A percentile compares a stretch with the other conserved stretches of the same genome.
phyloP scores from a whole-genome alignment of 2,329 filamentous ascomycete species.

The Alternaria consortialis region DNA sequence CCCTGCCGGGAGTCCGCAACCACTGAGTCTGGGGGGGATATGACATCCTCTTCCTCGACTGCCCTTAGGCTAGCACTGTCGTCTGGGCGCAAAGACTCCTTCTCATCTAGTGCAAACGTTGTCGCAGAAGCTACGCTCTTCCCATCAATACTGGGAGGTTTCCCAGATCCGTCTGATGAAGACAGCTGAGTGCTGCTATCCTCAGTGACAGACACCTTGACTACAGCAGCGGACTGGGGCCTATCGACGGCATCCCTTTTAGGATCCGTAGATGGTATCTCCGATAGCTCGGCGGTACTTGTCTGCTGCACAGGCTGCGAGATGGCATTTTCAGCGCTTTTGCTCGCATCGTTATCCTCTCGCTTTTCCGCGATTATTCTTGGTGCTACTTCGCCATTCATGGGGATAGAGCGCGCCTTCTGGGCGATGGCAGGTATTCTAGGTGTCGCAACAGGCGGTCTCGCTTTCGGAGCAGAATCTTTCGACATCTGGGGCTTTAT shows the following conservation, averaged over 20 bases:
- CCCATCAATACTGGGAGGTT: conserved; percentile 83
- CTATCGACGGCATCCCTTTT: conserved; percentile 42
- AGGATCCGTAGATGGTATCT: conserved; percentile 57
- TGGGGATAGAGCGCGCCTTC: conserved; percentile 29
- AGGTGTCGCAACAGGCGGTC: conserved; percentile 39
- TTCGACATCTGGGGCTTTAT: conserved; percentile 42
- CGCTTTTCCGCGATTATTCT: conserved; percentile 25
- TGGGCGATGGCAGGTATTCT: conserved; percentile 31
- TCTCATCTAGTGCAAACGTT: conserved; percentile 96
- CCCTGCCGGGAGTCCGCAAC: conserved; percentile 79
- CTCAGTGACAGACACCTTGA: conserved; percentile 50
- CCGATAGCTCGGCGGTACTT: conserved; percentile 30
- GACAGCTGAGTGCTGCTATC: conserved; percentile 58
- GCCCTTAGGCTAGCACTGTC: conserved; percentile 95
- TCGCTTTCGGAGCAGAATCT: conserved; percentile 34
- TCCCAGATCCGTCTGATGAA: conserved; percentile 71
- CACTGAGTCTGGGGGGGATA: conserved; percentile 78
- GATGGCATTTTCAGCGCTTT: conserved; percentile 35
- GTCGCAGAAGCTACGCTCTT: conserved; percentile 95
- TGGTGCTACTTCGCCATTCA: conserved; percentile 27
- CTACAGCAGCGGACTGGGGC: conserved; percentile 39
- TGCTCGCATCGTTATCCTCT: conserved; percentile 24
- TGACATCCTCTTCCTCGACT: conserved; percentile 86
- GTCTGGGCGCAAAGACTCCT: conserved; percentile 91
- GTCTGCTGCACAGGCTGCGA: conserved; percentile 36